Evolutionary conservation across 257 asterid genomes (phyloP).

Genomic region (Rauvolfia tetraphylla): DNA sequence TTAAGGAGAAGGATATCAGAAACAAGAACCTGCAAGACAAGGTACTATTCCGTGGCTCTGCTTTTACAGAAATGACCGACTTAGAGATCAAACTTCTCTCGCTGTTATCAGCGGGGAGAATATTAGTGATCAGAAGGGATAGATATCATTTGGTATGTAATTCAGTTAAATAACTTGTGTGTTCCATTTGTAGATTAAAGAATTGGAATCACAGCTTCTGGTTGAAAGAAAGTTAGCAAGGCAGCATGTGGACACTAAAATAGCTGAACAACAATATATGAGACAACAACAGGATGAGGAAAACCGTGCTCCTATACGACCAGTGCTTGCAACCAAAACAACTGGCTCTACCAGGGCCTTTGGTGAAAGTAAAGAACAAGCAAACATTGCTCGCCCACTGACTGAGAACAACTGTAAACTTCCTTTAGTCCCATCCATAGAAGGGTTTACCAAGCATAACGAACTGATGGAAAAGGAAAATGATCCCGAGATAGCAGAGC

Average conservation of each 20-base stretch:
- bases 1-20: constrained; percentile 74
- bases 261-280: constrained; percentile 52
- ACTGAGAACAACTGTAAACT: constrained; percentile 45
- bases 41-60: constrained; percentile 36
- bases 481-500: constrained; percentile 50
- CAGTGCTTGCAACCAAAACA: constrained; percentile 53
- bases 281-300: constrained; percentile 52
- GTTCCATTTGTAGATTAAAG: constrained; percentile 63
- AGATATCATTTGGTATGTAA: background rate
- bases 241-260: constrained; percentile 74
- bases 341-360: constrained; percentile 26
- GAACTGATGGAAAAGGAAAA: constrained; percentile 66
- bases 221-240: constrained; percentile 89
- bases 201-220: constrained; percentile 81
- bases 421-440: constrained; percentile 34
- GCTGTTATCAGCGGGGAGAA: background rate
- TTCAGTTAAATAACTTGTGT: background rate
- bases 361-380: constrained; percentile 31
- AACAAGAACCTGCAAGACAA: constrained; percentile 83
- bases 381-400: constrained; percentile 26
- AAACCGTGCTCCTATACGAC: constrained; percentile 37
- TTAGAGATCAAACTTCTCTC: background rate
- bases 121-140: background rate
- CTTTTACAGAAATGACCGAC: background rate
- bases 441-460: constrained; percentile 27